phyloP scores from a whole-genome alignment of 1,284 basidiomycete species.

The Trichosporon inkin region DNA sequence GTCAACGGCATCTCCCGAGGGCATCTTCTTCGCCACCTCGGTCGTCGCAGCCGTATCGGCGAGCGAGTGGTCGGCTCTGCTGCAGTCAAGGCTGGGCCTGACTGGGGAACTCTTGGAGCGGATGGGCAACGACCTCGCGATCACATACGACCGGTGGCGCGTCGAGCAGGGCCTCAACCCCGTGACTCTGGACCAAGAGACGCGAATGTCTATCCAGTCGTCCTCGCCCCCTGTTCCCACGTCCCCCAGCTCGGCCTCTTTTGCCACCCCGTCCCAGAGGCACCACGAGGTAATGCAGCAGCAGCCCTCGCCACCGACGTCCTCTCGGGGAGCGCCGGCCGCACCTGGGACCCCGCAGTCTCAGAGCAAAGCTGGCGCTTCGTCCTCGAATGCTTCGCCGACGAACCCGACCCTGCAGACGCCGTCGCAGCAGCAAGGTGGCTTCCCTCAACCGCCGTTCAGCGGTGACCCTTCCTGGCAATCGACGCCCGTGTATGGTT shows the following conservation, averaged over 20 bases:
- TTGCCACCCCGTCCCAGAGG: slow-evolving; percentile 10
- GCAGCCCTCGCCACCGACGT: slow-evolving; percentile 2
- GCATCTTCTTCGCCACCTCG: slow-evolving; percentile 26
- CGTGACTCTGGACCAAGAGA: slow-evolving; percentile 1
- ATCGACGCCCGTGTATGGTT: background rate
- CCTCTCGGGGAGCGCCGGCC: slow-evolving; percentile 6
- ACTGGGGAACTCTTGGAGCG: slow-evolving; percentile 30
- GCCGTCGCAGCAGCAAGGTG: slow-evolving; percentile 12
- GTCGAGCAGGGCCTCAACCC: slow-evolving; percentile 4
- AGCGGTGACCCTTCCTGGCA: background rate
- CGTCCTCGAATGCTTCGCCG: slow-evolving; percentile 15
- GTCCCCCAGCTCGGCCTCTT: slow-evolving; percentile 8
- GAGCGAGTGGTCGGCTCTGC: slow-evolving; percentile 15
- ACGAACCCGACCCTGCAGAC: slow-evolving; percentile 22
- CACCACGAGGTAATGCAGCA: background rate
- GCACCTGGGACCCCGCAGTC: slow-evolving; percentile 14
- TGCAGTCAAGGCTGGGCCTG: slow-evolving; percentile 30
- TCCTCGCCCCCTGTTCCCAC: slow-evolving; percentile 1
- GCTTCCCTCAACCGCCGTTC: slow-evolving; percentile 11
- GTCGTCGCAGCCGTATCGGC: slow-evolving; percentile 22
- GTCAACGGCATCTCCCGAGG: slow-evolving; percentile 20
- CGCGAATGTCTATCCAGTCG: background rate
- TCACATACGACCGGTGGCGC: slow-evolving; percentile 30
- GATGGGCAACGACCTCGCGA: slow-evolving; percentile 31
- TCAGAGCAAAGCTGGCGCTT: slow-evolving; percentile 10